Percentiles rank a stretch among this genome's conserved stretches.
Conservation (phyloP, 768 basidiomycete genomes). For the Calocybe cyanea region DNA sequence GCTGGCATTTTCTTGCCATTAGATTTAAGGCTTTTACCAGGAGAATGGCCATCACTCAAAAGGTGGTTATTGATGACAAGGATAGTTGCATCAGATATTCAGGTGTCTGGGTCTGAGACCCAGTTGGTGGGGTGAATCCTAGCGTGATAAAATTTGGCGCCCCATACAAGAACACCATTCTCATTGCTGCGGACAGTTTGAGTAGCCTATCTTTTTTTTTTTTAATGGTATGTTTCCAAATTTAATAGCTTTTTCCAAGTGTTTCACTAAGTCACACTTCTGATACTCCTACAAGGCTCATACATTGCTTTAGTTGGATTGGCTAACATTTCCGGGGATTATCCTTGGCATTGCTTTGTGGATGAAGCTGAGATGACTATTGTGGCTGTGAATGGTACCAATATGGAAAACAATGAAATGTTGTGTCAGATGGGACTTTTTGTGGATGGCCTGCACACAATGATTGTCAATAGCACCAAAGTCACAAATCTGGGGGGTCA, state of each 20-base stretch:
- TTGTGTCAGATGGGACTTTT: not conserved
- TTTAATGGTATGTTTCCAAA: constrained; percentile 25
- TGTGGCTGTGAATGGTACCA: too few relatives aligned
- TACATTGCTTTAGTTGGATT: constrained; percentile 18
- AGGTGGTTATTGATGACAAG: constrained; percentile 28
- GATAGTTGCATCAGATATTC: constrained; percentile 25
- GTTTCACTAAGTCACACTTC: too few relatives aligned
- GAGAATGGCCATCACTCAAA: not conserved
- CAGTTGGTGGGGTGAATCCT: constrained; percentile 18
- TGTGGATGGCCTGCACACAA: constrained; percentile 1
- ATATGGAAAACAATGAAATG: not conserved
- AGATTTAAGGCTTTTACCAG: too few relatives aligned
- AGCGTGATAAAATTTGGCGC: constrained; percentile 25
- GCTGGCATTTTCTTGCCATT: not conserved
- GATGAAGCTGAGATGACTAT: too few relatives aligned
- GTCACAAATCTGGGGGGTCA: constrained; percentile 4
- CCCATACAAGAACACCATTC: constrained; percentile 26
- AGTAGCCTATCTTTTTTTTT: constrained; percentile 24
- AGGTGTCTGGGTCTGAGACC: constrained; percentile 22
- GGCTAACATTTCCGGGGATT: constrained; percentile 10
- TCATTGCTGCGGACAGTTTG: constrained; percentile 22
- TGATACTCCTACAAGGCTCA: constrained; percentile 2
- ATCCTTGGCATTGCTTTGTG: constrained; percentile 23
- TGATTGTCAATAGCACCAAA: not conserved
- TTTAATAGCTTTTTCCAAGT: not conserved